These are phyloP conservation scores for Thuja plicata DNA, from an alignment of 83 land plant genomes.

Conservation along the genomic window DNA sequence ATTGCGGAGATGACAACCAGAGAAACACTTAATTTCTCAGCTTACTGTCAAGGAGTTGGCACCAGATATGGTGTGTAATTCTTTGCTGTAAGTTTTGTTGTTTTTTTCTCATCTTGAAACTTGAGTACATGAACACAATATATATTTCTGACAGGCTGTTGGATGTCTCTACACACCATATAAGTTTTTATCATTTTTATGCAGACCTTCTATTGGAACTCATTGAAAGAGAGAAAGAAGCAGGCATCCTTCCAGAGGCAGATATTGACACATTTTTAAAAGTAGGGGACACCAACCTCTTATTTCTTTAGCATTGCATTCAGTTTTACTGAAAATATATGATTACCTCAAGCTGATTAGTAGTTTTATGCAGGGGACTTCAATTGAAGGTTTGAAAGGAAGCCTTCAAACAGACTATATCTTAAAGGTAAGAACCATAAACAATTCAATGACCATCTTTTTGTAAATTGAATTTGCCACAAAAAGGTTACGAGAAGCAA, in stretches of 20 bases:
- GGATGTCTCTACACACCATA: background rate
- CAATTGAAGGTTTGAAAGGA: constrained; percentile 32
- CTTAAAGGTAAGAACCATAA: constrained; percentile 23
- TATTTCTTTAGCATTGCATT: background rate
- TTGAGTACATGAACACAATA: background rate
- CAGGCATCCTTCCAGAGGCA: constrained; percentile 62
- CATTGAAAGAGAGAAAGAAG: constrained; percentile 51
- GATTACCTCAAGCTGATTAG: background rate
- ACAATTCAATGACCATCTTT: background rate
- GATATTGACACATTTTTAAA: constrained; percentile 66
- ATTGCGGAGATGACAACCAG: constrained; percentile 63
- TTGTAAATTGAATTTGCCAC: background rate
- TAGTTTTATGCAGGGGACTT: constrained; percentile 31
- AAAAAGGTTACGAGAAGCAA: background rate
- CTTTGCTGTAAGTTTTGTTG: constrained; percentile 15
- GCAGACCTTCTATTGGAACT: constrained; percentile 60
- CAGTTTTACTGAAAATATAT: background rate
- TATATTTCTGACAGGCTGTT: background rate
- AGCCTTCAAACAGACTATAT: constrained; percentile 45
- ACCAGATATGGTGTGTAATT: constrained; percentile 50
- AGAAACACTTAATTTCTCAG: constrained; percentile 58
- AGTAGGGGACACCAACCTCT: constrained; percentile 21
- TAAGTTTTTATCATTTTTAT: background rate
- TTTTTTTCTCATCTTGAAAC: constrained; percentile 1
- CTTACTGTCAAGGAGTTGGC: constrained; percentile 56